These are phyloP conservation scores for Aspergillus fischeri DNA, from an alignment of 2,329 filamentous ascomycete genomes.

Conservation along the genomic window DNA sequence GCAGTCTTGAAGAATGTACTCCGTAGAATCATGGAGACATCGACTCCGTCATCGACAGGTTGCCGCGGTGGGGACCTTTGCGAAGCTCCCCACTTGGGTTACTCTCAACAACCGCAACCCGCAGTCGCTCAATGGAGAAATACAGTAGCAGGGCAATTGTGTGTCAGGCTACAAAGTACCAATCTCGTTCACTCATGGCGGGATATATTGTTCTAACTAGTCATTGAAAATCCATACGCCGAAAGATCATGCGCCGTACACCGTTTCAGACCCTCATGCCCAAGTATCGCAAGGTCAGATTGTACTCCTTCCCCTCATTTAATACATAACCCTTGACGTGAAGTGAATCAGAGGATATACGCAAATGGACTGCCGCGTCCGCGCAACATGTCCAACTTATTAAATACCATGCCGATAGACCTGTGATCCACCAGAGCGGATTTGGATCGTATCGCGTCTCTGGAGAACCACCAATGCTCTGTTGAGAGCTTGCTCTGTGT, in stretches of 20 bases:
- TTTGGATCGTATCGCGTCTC: slow-evolving; percentile 67
- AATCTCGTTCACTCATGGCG: not conserved
- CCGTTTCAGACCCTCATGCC: slow-evolving; percentile 16
- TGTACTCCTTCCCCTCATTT: not conserved
- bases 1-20: not conserved
- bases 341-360: slow-evolving; percentile 4
- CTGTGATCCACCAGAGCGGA: slow-evolving; percentile 47
- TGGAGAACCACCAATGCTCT: slow-evolving; percentile 82
- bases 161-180: not conserved
- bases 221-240: not conserved
- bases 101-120: not conserved
- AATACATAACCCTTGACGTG: slow-evolving; percentile 1
- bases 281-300: slow-evolving; percentile 10
- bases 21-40: not conserved
- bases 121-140: too few species aligned
- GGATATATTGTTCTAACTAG: not conserved
- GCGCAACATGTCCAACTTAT: slow-evolving; percentile 7
- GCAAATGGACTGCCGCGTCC: slow-evolving; percentile 3
- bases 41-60: not conserved
- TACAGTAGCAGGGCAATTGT: not conserved
- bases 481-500: slow-evolving; percentile 80
- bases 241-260: slow-evolving; percentile 10
- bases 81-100: not conserved
- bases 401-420: slow-evolving; percentile 46
- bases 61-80: not conserved